Percentiles rank a stretch among this genome's conserved stretches.
Evolutionary conservation across 2,329 filamentous ascomycete genomes (phyloP).

Genomic region (Aphanocladium album): DNA sequence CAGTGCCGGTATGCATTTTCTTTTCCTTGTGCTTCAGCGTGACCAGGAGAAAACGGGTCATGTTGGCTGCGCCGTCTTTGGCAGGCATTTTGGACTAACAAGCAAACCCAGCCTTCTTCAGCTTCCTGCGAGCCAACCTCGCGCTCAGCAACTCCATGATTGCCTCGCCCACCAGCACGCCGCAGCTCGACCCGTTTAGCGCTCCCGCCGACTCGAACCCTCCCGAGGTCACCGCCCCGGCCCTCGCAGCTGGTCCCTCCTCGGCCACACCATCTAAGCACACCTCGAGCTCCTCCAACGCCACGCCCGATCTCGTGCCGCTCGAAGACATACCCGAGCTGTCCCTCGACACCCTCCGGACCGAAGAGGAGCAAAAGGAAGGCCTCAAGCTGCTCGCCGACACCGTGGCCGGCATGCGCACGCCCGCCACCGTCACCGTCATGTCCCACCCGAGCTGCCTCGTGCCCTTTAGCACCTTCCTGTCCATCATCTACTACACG

Average conservation of each 20-base stretch:
- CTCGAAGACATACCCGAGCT: slow-evolving; percentile 56
- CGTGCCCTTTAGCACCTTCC: slow-evolving; percentile 38
- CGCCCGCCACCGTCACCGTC: slow-evolving; percentile 58
- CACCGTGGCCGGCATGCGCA: slow-evolving; percentile 76
- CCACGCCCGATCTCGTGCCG: slow-evolving; percentile 32
- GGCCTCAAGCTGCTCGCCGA: slow-evolving; percentile 73
- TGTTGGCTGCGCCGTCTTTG: no score
- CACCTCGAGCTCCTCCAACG: slow-evolving; percentile 26
- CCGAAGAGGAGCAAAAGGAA: slow-evolving; percentile 56
- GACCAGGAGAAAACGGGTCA: no score
- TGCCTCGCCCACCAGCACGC: slow-evolving; percentile 61
- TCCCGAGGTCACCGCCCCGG: slow-evolving; percentile 37
- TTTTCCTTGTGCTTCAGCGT: neutral
- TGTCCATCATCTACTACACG: slow-evolving; percentile 37
- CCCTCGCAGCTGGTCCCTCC: slow-evolving; percentile 50
- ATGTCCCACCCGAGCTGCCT: slow-evolving; percentile 57
- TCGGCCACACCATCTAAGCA: slow-evolving; percentile 38
- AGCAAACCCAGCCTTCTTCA: slow-evolving; percentile 67
- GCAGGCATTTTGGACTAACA: slow-evolving; percentile 4
- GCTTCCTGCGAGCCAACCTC: slow-evolving; percentile 74
- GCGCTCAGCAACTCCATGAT: slow-evolving; percentile 59
- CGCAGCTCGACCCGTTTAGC: slow-evolving; percentile 51
- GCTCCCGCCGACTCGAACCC: slow-evolving; percentile 22
- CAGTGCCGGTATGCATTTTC: slow-evolving; percentile 45
- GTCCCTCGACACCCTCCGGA: slow-evolving; percentile 52